These are phyloP conservation scores for Sporormia fimetaria DNA, from an alignment of 495 filamentous ascomycete species.

Conservation along the genomic window DNA sequence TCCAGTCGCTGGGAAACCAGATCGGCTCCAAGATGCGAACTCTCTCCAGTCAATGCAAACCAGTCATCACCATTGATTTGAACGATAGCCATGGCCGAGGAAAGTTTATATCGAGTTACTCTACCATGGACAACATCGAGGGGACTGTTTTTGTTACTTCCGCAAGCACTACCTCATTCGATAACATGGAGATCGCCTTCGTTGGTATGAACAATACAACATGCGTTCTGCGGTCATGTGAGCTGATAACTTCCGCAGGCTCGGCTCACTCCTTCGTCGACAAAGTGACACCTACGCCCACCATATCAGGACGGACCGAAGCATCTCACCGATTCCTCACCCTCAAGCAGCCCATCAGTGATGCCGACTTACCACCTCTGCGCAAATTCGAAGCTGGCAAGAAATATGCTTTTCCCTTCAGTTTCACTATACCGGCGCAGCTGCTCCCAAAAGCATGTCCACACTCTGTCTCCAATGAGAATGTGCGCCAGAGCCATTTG, in stretches of 20 bases:
- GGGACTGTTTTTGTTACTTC: slow-evolving; percentile 50
- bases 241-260: slow-evolving; percentile 28
- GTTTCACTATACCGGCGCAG: slow-evolving; percentile 71
- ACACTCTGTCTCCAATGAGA: slow-evolving; percentile 43
- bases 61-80: slow-evolving; percentile 31
- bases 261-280: slow-evolving; percentile 42
- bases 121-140: slow-evolving; percentile 48
- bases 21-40: slow-evolving; percentile 22
- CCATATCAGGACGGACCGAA: slow-evolving; percentile 40
- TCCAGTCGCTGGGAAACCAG: slow-evolving; percentile 18
- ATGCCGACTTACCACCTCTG: slow-evolving; percentile 56
- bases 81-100: slow-evolving; percentile 29
- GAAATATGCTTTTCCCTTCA: slow-evolving; percentile 68
- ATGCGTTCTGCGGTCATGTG: neutral
- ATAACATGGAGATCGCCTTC: slow-evolving; percentile 68
- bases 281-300: slow-evolving; percentile 36
- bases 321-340: slow-evolving; percentile 61
- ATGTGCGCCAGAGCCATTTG: slow-evolving; percentile 61
- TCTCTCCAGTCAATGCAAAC: slow-evolving; percentile 21
- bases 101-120: slow-evolving; percentile 41
- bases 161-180: slow-evolving; percentile 60
- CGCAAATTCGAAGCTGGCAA: slow-evolving; percentile 54
- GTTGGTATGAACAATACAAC: slow-evolving; percentile 42
- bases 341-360: slow-evolving; percentile 66
- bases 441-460: slow-evolving; percentile 51